Evolutionary conservation across 2,329 filamentous ascomycete genomes (phyloP).

Genomic region (Aurifilum marmelostoma): DNA sequence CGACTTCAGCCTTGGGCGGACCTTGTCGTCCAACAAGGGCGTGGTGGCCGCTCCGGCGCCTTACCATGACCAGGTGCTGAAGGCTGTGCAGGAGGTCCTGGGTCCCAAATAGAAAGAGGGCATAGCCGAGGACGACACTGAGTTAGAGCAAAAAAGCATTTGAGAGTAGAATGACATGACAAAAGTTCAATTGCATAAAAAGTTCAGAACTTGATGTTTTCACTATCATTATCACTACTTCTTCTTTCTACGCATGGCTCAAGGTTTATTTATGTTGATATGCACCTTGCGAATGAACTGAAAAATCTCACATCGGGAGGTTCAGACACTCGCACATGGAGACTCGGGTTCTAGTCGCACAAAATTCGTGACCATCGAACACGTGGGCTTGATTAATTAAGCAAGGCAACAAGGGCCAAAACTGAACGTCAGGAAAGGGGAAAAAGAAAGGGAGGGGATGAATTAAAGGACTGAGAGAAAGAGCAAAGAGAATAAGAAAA

Average conservation of each 20-base stretch:
- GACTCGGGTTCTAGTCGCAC: background rate
- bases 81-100: slow-evolving; percentile 81
- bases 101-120: slow-evolving; percentile 42
- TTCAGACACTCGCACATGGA: background rate
- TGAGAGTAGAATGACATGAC: background rate
- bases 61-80: slow-evolving; percentile 76
- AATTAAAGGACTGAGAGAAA: no score
- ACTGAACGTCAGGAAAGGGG: no score
- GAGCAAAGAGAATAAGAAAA: no score
- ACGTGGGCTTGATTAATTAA: no score
- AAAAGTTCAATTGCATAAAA: background rate
- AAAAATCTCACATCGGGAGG: background rate
- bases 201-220: background rate
- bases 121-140: no score
- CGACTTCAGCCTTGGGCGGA: slow-evolving; percentile 86
- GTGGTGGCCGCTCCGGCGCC: slow-evolving; percentile 84
- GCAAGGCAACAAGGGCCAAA: no score
- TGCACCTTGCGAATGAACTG: background rate
- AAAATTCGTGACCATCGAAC: no score
- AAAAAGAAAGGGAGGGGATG: no score
- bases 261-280: background rate
- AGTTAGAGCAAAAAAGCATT: background rate
- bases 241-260: background rate
- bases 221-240: background rate
- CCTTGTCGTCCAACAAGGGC: slow-evolving; percentile 87